A percentile compares a stretch with the other conserved stretches of the same genome.
Conservation (phyloP, 805 yeast genomes). For the Pichia heedii region DNA sequence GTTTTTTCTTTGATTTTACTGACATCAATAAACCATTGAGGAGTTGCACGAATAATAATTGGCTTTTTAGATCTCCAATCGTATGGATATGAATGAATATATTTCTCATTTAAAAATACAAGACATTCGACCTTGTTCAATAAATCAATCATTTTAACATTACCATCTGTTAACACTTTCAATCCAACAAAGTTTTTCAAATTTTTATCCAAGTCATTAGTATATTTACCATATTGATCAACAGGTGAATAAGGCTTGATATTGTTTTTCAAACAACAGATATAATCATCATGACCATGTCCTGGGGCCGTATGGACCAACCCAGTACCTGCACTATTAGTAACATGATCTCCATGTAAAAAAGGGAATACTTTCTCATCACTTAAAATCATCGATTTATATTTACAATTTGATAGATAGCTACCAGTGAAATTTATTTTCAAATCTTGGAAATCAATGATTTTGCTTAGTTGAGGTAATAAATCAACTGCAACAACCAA, state of each 20-base stretch:
- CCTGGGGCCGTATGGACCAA: slow-evolving; percentile 97
- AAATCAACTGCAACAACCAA: slow-evolving; percentile 52
- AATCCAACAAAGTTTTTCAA: slow-evolving; percentile 40
- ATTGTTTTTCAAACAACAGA: slow-evolving; percentile 49
- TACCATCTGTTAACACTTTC: slow-evolving; percentile 56
- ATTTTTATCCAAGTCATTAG: slow-evolving; percentile 39
- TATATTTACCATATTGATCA: slow-evolving; percentile 63
- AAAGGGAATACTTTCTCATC: slow-evolving; percentile 41
- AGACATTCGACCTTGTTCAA: slow-evolving; percentile 38
- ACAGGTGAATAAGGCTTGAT: slow-evolving; percentile 69
- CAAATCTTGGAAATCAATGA: slow-evolving; percentile 13
- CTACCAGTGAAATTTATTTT: slow-evolving; percentile 32
- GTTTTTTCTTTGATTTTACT: slow-evolving; percentile 62
- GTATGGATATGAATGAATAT: slow-evolving; percentile 83
- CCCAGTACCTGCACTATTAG: slow-evolving; percentile 81
- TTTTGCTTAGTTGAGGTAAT: slow-evolving; percentile 17
- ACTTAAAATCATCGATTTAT: slow-evolving; percentile 45
- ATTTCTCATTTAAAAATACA: slow-evolving; percentile 38
- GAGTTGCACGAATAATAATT: slow-evolving; percentile 88
- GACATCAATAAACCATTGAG: slow-evolving; percentile 94
- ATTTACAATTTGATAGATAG: slow-evolving; percentile 32
- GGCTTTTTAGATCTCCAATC: slow-evolving; percentile 98
- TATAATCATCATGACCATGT: slow-evolving; percentile 90
- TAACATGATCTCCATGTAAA: slow-evolving; percentile 74
- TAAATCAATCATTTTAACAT: slow-evolving; percentile 33